Percentiles rank a stretch among this genome's conserved stretches.
phyloP scores from a whole-genome alignment of 768 basidiomycete genomes.

The Boletellus ananiceps region DNA sequence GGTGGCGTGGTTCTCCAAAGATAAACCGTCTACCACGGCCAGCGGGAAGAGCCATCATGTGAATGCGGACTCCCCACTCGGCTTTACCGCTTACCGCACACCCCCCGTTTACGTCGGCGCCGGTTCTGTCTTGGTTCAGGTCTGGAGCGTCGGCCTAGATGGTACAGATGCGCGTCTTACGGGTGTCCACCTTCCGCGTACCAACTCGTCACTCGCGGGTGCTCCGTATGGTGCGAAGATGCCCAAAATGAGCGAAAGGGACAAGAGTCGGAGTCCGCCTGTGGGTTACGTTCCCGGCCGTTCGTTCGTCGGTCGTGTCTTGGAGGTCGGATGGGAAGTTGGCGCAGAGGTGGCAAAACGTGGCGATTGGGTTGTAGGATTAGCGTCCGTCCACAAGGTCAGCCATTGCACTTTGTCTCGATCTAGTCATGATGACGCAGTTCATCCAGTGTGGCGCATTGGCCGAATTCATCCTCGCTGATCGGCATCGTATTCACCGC shows the following conservation, averaged over 20 bases:
- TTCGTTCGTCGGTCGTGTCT: constrained; percentile 77
- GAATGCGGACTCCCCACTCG: constrained; percentile 38
- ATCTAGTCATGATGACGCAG: constrained; percentile 7
- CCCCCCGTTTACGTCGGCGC: constrained; percentile 73
- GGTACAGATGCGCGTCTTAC: constrained; percentile 66
- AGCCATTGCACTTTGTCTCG: constrained; percentile 20
- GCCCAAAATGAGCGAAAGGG: constrained; percentile 21
- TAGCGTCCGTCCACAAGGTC: constrained; percentile 79
- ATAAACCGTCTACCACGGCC: constrained; percentile 9
- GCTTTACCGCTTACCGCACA: constrained; percentile 64
- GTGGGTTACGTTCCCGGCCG: constrained; percentile 83
- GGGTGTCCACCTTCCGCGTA: constrained; percentile 34
- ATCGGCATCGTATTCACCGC: constrained; percentile 71
- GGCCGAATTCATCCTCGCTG: constrained; percentile 82
- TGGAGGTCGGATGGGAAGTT: constrained; percentile 78
- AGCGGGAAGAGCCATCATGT: constrained; percentile 7
- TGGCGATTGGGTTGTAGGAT: constrained; percentile 85
- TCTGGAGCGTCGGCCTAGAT: constrained; percentile 87
- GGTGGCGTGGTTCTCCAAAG: constrained; percentile 29
- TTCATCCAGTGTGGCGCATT: constrained; percentile 69
- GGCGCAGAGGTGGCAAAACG: constrained; percentile 46
- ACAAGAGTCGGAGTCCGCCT: constrained; percentile 21
- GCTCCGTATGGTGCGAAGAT: constrained; percentile 21
- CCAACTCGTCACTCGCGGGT: constrained; percentile 10
- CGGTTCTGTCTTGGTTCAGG: constrained; percentile 73